Percentiles rank a stretch among this genome's conserved stretches.
These are phyloP conservation scores for Marchantia polymorpha DNA, from an alignment of 225 moss, liverwort and hornwort species.

Conservation along the genomic window DNA sequence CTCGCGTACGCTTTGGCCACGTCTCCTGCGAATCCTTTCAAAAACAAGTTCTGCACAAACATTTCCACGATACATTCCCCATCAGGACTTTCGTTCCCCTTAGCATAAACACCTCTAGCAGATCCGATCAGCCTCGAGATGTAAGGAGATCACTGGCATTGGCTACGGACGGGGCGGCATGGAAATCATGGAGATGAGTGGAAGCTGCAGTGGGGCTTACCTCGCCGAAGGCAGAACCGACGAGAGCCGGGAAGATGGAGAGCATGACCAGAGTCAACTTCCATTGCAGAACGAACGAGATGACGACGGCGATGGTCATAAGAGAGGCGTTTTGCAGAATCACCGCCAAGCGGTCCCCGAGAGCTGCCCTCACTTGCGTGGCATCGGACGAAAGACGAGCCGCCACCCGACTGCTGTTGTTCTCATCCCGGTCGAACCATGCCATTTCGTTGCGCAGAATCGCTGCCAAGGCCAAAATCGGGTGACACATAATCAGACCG, in stretches of 20 bases:
- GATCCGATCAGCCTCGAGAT: no score
- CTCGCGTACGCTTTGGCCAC: constrained; percentile 23
- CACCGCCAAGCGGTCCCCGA: constrained; percentile 67
- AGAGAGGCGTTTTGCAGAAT: constrained; percentile 64
- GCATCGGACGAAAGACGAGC: constrained; percentile 80
- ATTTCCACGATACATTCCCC: neutral
- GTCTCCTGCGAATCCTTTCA: constrained; percentile 30
- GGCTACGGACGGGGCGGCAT: neutral
- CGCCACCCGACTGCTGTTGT: constrained; percentile 70
- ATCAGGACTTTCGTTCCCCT: neutral
- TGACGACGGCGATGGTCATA: constrained; percentile 48
- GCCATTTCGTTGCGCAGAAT: constrained; percentile 77
- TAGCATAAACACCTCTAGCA: neutral
- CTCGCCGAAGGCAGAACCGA: constrained; percentile 63
- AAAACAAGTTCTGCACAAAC: constrained; percentile 25
- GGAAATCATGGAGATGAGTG: neutral
- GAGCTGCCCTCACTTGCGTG: constrained; percentile 61
- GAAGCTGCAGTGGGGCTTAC: neutral
- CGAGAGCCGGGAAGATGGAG: constrained; percentile 55
- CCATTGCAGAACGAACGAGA: constrained; percentile 67
- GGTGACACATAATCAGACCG: neutral
- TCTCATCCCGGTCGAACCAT: constrained; percentile 85
- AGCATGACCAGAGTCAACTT: constrained; percentile 63
- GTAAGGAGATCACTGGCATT: neutral
- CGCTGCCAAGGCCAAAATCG: constrained; percentile 32